These are phyloP conservation scores for Boletellus dicymbophilus DNA, from an alignment of 1,284 basidiomycete species.

Conservation along the genomic window DNA sequence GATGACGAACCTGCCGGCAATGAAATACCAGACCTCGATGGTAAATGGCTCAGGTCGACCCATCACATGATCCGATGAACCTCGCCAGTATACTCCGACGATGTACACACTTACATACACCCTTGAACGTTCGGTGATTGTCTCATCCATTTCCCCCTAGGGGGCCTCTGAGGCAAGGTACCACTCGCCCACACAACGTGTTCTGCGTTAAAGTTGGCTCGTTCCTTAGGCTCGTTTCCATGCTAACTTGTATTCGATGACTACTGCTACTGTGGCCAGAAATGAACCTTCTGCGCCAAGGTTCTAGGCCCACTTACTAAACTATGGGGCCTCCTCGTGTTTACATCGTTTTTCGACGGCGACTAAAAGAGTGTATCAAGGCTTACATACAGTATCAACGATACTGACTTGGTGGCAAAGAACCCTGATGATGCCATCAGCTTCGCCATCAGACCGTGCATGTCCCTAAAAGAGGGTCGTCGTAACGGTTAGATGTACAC, in stretches of 20 bases:
- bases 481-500: constrained; percentile 9
- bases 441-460: constrained; percentile 6
- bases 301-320: constrained; percentile 22
- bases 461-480: constrained; percentile 8
- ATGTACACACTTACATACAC: constrained; percentile 1
- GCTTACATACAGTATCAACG: constrained; percentile 19
- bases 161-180: constrained; percentile 2
- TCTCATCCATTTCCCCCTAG: not conserved
- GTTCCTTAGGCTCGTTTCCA: constrained; percentile 12
- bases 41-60: constrained; percentile 38
- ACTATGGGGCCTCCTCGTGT: constrained; percentile 26
- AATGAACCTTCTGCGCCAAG: constrained; percentile 26
- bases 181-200: constrained; percentile 15
- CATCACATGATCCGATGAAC: constrained; percentile 14
- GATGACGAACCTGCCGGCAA: constrained; percentile 39
- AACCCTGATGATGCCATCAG: constrained; percentile 15
- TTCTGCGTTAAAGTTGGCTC: constrained; percentile 13
- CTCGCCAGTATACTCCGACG: constrained; percentile 6
- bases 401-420: constrained; percentile 10
- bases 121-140: not conserved
- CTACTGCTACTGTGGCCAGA: constrained; percentile 13
- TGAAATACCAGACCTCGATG: constrained; percentile 41
- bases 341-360: constrained; percentile 28
- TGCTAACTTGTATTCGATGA: constrained; percentile 10
- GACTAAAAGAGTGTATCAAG: constrained; percentile 26